A percentile compares a stretch with the other conserved stretches of the same genome.
Evolutionary conservation across 2,329 filamentous ascomycete genomes (phyloP).

Genomic region (Pseudocercospora macadamiae): DNA sequence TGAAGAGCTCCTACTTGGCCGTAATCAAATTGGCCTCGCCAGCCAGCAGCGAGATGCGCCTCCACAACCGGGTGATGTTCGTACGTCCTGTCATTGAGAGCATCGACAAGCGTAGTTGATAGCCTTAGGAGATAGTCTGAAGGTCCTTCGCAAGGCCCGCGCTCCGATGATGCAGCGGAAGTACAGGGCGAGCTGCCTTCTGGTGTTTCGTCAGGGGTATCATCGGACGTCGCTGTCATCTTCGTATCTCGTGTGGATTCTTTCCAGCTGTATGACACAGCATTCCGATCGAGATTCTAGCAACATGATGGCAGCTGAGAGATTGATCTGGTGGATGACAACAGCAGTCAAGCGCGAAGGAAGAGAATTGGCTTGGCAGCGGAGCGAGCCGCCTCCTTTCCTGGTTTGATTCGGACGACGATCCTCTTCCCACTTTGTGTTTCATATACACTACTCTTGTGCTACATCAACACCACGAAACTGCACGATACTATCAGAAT

Average conservation of each 20-base stretch:
- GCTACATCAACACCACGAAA: neutral
- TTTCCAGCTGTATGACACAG: neutral
- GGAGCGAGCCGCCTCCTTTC: neutral
- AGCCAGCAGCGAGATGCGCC: neutral
- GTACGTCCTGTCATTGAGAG: neutral
- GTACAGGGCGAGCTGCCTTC: neutral
- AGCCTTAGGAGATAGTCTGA: constrained; percentile 1
- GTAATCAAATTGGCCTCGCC: constrained; percentile 4
- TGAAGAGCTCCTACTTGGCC: neutral
- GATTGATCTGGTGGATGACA: too few relatives aligned
- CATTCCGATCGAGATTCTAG: neutral
- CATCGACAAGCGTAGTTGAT: neutral
- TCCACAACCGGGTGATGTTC: neutral
- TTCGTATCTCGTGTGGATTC: neutral
- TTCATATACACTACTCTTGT: neutral
- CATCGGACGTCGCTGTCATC: neutral
- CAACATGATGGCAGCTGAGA: neutral
- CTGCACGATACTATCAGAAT: too few relatives aligned
- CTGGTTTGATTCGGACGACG: neutral
- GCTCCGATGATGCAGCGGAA: neutral
- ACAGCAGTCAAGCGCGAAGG: neutral
- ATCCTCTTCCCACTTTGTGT: neutral
- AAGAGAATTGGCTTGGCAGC: neutral
- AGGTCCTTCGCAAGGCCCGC: neutral
- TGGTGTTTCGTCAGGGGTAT: neutral